These are phyloP conservation scores for Xylaria sp. DNA, from an alignment of 2,329 filamentous ascomycete genomes.

Conservation along the genomic window DNA sequence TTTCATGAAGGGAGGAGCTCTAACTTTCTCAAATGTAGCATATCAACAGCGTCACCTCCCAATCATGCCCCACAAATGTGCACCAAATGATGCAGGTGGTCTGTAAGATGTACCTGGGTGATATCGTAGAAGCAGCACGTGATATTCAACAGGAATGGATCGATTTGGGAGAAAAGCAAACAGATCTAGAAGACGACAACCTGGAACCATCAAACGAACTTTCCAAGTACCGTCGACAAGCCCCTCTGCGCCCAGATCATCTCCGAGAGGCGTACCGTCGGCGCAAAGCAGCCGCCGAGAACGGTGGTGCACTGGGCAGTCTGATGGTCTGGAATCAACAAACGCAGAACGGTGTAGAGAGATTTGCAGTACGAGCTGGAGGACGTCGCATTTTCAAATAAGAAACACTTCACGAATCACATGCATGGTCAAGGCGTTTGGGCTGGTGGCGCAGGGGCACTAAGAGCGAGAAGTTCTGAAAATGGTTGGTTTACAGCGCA, in stretches of 20 bases:
- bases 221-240: constrained; percentile 56
- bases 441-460: not conserved
- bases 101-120: constrained; percentile 80
- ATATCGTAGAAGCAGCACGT: constrained; percentile 78
- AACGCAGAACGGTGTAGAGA: constrained; percentile 67
- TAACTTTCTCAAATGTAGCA: constrained; percentile 58
- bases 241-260: constrained; percentile 78
- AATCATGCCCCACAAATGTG: constrained; percentile 78
- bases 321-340: constrained; percentile 71
- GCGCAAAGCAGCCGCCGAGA: constrained; percentile 72
- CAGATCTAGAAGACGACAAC: constrained; percentile 58
- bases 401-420: constrained; percentile 36
- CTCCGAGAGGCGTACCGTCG: constrained; percentile 77
- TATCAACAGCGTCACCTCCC: constrained; percentile 83
- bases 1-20: not conserved
- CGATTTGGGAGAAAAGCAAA: constrained; percentile 66
- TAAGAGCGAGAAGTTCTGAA: not conserved
- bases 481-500: not conserved
- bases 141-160: constrained; percentile 79
- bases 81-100: constrained; percentile 81
- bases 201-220: constrained; percentile 51
- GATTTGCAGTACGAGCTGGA: constrained; percentile 66
- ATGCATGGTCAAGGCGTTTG: constrained; percentile 30
- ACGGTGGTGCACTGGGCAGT: constrained; percentile 68
- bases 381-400: constrained; percentile 65